A percentile compares a stretch with the other conserved stretches of the same genome.
phyloP scores from a whole-genome alignment of 768 basidiomycete genomes.

The Mycena indigotica region DNA sequence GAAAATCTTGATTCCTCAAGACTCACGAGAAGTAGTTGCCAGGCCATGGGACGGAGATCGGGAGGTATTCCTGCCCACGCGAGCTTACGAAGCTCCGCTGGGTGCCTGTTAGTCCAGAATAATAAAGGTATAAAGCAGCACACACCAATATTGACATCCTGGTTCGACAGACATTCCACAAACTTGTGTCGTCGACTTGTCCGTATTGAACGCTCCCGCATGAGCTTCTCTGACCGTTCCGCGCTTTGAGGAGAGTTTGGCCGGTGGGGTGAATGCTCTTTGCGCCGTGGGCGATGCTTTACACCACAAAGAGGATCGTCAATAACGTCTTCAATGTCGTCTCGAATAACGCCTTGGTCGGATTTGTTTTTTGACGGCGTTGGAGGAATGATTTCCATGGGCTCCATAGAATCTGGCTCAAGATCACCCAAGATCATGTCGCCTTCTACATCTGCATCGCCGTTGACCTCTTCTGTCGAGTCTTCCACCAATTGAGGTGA shows the following conservation, averaged over 20 bases:
- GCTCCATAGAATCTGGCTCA: slow-evolving; percentile 52
- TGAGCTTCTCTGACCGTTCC: slow-evolving; percentile 59
- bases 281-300: slow-evolving; percentile 44
- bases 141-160: slow-evolving; percentile 83
- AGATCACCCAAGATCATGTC: slow-evolving; percentile 80
- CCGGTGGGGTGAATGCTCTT: slow-evolving; percentile 34
- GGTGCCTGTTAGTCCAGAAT: slow-evolving; percentile 10
- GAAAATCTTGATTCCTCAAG: slow-evolving; percentile 7
- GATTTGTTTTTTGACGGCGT: slow-evolving; percentile 44
- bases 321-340: slow-evolving; percentile 75
- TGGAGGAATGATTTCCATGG: slow-evolving; percentile 24
- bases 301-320: slow-evolving; percentile 65
- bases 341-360: slow-evolving; percentile 54
- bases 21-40: slow-evolving; percentile 91
- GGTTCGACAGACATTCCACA: slow-evolving; percentile 70
- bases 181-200: slow-evolving; percentile 82
- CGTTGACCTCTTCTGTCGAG: slow-evolving; percentile 31
- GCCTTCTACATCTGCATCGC: slow-evolving; percentile 69
- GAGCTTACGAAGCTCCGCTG: slow-evolving; percentile 84
- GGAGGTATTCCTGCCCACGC: slow-evolving; percentile 93
- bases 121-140: slow-evolving; percentile 13
- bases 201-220: slow-evolving; percentile 75
- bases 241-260: slow-evolving; percentile 32
- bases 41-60: slow-evolving; percentile 87
- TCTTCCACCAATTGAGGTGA: slow-evolving; percentile 25